Percentiles rank a stretch among this genome's conserved stretches.
Evolutionary conservation across 345 rosid genomes (phyloP).

Genomic region (Melaleuca quinquenervia): DNA sequence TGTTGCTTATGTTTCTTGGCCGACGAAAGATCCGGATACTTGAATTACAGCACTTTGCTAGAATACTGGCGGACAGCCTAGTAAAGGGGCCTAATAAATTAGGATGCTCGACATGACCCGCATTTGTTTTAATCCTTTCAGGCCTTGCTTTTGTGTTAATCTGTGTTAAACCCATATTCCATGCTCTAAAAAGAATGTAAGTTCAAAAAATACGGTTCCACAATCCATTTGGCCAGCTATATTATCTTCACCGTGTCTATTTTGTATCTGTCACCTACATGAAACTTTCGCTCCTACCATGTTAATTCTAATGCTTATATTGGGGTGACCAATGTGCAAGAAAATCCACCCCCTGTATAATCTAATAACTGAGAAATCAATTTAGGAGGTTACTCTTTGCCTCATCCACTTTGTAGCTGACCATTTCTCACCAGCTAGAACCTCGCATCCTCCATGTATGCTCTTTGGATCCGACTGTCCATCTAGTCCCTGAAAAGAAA

Average conservation of each 20-base stretch:
- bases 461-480: constrained; percentile 80
- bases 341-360: neutral
- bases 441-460: constrained; percentile 93
- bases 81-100: neutral
- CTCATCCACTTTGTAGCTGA: constrained; percentile 99
- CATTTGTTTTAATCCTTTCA: too few relatives aligned
- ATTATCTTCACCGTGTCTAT: neutral
- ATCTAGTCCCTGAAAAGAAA: constrained; percentile 53
- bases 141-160: too few relatives aligned
- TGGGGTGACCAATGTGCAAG: neutral
- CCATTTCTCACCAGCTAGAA: constrained; percentile 83
- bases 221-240: neutral
- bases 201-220: neutral
- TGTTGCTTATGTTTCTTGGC: neutral
- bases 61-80: neutral
- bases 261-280: neutral
- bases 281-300: neutral
- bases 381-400: constrained; percentile 44
- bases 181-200: neutral
- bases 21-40: neutral
- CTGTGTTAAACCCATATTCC: neutral
- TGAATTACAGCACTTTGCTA: neutral
- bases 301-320: neutral
- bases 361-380: neutral
- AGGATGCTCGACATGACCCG: neutral